Evolutionary conservation across 2,329 filamentous ascomycete species (phyloP).

Genomic region (Coniochaeta sp.): DNA sequence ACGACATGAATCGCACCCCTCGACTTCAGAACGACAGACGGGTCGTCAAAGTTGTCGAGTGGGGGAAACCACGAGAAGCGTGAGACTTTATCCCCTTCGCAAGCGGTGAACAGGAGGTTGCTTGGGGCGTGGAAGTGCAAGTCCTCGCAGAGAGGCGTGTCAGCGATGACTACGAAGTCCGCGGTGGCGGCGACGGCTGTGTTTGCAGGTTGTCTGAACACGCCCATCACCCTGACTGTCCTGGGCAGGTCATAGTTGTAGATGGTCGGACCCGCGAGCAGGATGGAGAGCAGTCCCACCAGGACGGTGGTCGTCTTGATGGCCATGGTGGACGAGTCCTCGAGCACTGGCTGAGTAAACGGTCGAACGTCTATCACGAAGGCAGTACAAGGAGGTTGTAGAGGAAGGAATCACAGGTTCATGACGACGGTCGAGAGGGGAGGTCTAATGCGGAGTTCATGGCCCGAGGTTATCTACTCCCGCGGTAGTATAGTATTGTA

Average conservation of each 20-base stretch:
- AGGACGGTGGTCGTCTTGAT: neutral
- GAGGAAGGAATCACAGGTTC: neutral
- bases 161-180: conserved; percentile 34
- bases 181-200: conserved; percentile 9
- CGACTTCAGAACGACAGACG: conserved; percentile 24
- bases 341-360: neutral
- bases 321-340: neutral
- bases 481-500: too few species aligned
- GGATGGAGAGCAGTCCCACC: neutral
- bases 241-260: neutral
- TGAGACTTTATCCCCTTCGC: conserved; percentile 33
- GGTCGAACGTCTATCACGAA: neutral
- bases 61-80: conserved; percentile 47
- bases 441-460: too few species aligned
- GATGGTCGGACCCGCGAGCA: neutral
- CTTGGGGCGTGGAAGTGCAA: conserved; percentile 45
- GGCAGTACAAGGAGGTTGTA: neutral
- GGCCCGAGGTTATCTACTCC: too few species aligned
- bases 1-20: conserved; percentile 44
- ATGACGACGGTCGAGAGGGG: too few species aligned
- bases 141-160: conserved; percentile 53
- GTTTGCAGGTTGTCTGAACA: conserved; percentile 16
- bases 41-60: conserved; percentile 31
- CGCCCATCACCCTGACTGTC: conserved; percentile 11
- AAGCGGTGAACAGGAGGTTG: conserved; percentile 47